These are phyloP conservation scores for Tuctoria greenei DNA, from an alignment of 176 grass and related monocot species.

Conservation along the genomic window DNA sequence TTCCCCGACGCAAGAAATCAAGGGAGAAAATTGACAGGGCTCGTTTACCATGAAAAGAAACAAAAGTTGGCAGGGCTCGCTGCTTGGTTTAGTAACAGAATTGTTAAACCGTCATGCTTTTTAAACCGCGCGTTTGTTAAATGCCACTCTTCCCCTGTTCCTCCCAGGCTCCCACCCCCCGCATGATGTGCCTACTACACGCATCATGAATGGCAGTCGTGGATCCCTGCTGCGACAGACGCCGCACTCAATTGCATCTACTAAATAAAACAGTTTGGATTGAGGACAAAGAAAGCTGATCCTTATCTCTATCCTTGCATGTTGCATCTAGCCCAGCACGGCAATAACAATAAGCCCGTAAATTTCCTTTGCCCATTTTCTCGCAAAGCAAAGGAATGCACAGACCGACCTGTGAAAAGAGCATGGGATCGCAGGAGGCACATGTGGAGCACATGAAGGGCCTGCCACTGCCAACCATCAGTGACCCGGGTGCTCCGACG, in stretches of 20 bases:
- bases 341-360: background rate
- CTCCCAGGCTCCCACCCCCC: no score
- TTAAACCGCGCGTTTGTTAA: background rate
- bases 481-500: background rate
- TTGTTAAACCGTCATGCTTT: background rate
- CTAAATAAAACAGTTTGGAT: background rate
- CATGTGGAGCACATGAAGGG: slow-evolving; percentile 1
- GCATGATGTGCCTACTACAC: background rate
- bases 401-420: background rate
- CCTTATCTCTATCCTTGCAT: no score
- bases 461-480: background rate
- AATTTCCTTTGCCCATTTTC: background rate
- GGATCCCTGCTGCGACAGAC: slow-evolving; percentile 8
- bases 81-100: no score
- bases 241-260: slow-evolving; percentile 17
- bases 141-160: no score
- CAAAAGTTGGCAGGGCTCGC: no score
- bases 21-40: background rate
- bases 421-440: background rate
- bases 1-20: background rate
- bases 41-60: no score
- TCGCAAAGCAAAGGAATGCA: background rate
- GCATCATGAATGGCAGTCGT: background rate
- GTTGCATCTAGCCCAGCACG: background rate
- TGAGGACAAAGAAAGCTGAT: no score